Base-by-base conservation (phyloP, 2,329 filamentous ascomycete genomes). In the Ascocoryne sarcoides region DNA sequence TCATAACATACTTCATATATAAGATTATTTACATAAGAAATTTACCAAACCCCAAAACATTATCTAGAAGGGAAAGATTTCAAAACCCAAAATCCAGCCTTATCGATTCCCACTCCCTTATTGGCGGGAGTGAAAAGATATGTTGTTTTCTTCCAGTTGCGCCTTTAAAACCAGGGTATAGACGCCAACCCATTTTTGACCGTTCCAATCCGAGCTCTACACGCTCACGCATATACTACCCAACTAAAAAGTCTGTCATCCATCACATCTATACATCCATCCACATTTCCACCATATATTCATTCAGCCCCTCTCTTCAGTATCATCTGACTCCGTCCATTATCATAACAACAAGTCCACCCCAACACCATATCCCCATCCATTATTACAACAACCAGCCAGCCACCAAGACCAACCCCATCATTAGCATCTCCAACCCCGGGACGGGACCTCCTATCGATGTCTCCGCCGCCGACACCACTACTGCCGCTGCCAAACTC, bases 401-500 rank as follows among this genome's bases (percentile, higher is more conserved):
- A 18, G 33, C 41, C 10, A 49, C 31, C 23, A 49, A 34, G 3
- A 49, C 39, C 19, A 54, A 16, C 8, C 45, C 46, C 10, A 52
- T 36, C 4, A 48, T 28, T 10, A 40, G n/a, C 47, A 9, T 39
- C 37, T 10, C 36, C 37, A 16, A 36, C 35, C 3, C 37, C 14
- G 10, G 32, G 19, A 32, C 21, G 23, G 3, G 32, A 34, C 12
- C 23, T 26, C 23, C 23, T 10, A 23, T 16, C 12, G 20, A 21
- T 4, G 30, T 20, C 15, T 23, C 17, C 8, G 39, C 42, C 1
- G 32, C 35, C 7, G 40, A 44, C 12, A n/a, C 31, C 1, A 50
- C 35, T 7, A 26, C 23, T 12, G 52, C 42, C 3, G 50, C 58
- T 0, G 56, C 61, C 0, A 79, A 56, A n/a, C 68, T 71, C 30